Evolutionary conservation across 345 rosid species (phyloP), one percentile per base, ranked within the genome.

Genomic region (Hibiscus mutabilis): DNA sequence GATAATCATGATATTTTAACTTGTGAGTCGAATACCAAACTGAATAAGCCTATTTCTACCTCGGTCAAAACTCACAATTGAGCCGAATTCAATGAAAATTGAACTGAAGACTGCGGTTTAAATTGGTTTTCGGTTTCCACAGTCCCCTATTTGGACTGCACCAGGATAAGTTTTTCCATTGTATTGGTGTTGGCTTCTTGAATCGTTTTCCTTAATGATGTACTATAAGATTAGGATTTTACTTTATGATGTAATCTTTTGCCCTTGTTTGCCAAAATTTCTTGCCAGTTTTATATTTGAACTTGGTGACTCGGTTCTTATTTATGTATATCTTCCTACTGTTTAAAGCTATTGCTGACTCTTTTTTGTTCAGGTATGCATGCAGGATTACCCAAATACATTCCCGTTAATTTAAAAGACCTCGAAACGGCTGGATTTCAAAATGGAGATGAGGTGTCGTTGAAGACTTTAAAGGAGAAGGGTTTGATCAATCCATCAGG

Each of bases 401-500:
- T 94, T 51, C 98, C 98, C 0, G 84, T 94, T 33, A 91, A 91
- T 81, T 78, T 94, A 22, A 56, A 49, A 79, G 86, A 86, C 82
- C 85, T 92, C 25, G 93, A 83, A 74, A 81, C 83, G 62, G 91
- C 93, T 18, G 96, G 93, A 73, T 95, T 91, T 77, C 79, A 82
- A 70, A 95, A 91, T 21, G 98, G 96, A n/a, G 98, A 88, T 65
- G 98, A 91, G 85, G 96, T 91, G 15, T 94, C 95, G n/a, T 25
- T 94, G 69, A 95, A 94, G 84, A 84, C 84, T 68, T 73, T 94
- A 79, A 91, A 86, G 86, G 78, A 76, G 74, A 95, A 84, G 79
- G 86, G 93, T 64, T 81, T 95, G 82, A 95, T 95, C 68, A 95
- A 95, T 69, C 99, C 97, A 60, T 90, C 99, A 24, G 97, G 99